Evolutionary conservation across 1,284 basidiomycete species (phyloP).

Genomic region (Grifola frondosa): DNA sequence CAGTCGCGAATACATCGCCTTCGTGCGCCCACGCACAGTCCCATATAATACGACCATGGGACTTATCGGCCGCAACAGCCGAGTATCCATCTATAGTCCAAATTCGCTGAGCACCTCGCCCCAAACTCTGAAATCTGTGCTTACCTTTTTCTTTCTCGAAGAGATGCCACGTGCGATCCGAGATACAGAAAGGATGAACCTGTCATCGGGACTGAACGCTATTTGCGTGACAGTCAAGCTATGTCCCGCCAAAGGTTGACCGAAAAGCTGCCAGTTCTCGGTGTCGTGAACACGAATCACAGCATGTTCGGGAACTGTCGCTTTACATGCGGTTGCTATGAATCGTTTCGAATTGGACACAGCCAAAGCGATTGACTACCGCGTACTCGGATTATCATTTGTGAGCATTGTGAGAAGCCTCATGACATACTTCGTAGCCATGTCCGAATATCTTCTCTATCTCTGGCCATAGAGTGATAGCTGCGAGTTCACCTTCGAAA

Average conservation of each 20-base stretch:
- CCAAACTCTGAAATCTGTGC: slow-evolving; percentile 10
- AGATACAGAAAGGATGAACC: slow-evolving; percentile 79
- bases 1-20: slow-evolving; percentile 83
- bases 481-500: slow-evolving; percentile 81
- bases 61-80: slow-evolving; percentile 71
- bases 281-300: slow-evolving; percentile 85
- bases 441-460: slow-evolving; percentile 97
- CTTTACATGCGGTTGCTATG: slow-evolving; percentile 91
- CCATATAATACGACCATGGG: slow-evolving; percentile 94
- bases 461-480: slow-evolving; percentile 94
- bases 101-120: not conserved
- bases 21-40: slow-evolving; percentile 85
- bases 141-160: slow-evolving; percentile 54
- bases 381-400: too few relatives aligned
- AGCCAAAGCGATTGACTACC: slow-evolving; percentile 74
- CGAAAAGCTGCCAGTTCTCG: slow-evolving; percentile 66
- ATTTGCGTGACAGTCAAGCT: slow-evolving; percentile 88
- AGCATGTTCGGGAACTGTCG: slow-evolving; percentile 86
- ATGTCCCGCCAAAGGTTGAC: slow-evolving; percentile 80
- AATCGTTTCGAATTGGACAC: slow-evolving; percentile 68
- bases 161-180: slow-evolving; percentile 94
- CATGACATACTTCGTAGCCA: slow-evolving; percentile 86
- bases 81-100: slow-evolving; percentile 48
- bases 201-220: slow-evolving; percentile 84
- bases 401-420: slow-evolving; percentile 1